phyloP scores from a whole-genome alignment of 257 asterid species.

The Ehretia macrophylla region DNA sequence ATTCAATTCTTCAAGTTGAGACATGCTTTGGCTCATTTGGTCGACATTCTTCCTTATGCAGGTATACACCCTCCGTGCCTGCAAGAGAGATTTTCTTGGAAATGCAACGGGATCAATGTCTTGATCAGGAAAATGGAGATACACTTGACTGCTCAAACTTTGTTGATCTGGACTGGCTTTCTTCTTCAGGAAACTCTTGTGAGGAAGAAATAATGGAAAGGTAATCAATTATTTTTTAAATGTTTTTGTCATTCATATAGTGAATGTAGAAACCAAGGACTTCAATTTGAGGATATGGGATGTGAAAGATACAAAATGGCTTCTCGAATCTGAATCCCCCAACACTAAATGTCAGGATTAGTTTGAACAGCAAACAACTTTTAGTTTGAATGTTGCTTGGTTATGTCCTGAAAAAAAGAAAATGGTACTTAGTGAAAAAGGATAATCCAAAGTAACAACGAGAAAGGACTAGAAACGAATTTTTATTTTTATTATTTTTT shows the following conservation, averaged over 20 bases:
- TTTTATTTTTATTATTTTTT: too few species aligned
- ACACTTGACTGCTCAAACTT: conserved; percentile 77
- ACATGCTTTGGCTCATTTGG: conserved; percentile 2
- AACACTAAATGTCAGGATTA: too few species aligned
- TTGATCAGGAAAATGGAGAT: conserved; percentile 63
- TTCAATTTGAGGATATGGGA: too few species aligned
- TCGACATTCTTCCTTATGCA: conserved; percentile 16
- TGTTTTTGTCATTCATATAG: not conserved
- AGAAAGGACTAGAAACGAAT: too few species aligned
- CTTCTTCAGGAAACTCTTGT: conserved; percentile 88
- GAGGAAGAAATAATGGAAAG: conserved; percentile 86
- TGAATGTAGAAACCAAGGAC: too few species aligned
- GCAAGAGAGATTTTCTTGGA: conserved; percentile 57
- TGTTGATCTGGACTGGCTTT: conserved; percentile 89
- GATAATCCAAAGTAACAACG: too few species aligned
- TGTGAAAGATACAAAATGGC: too few species aligned
- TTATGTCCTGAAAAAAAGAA: too few species aligned
- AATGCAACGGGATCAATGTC: conserved; percentile 44
- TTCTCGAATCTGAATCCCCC: too few species aligned
- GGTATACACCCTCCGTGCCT: conserved; percentile 57
- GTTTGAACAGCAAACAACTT: too few species aligned
- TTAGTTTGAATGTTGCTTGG: too few species aligned
- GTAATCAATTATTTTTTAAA: conserved; percentile 25
- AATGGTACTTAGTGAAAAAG: too few species aligned
- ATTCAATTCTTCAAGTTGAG: not conserved